Evolutionary conservation across 2,329 filamentous ascomycete genomes (phyloP), one percentile per base, ranked within the genome.

Genomic region (Aspergillus caelatus): DNA sequence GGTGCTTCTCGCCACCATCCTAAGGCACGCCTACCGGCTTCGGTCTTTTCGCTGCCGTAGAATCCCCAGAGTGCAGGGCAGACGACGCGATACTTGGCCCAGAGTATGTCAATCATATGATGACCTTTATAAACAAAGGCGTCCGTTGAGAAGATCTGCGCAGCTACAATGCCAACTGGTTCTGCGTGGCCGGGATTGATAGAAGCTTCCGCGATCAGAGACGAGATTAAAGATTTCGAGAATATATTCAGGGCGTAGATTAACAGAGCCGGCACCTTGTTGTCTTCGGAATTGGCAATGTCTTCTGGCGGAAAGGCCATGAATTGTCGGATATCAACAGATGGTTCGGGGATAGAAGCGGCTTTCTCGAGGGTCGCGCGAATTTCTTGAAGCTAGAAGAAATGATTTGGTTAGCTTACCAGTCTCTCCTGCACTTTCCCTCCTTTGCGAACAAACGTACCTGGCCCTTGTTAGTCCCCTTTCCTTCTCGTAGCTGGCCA

Each of bases 51-150:
- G 65, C 83, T 88, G 28, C 92, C 94, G 50, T 87, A 85, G 67
- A 94, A 87, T 21, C 94, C 94, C 75, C 96, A 98, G 0, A 99
- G 82, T 1, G 93, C 89, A 0, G 95, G 94, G 71, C 93, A 96
- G 4, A 87, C 84, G 19, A 91, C 83, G 64, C 93, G 88, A 72
- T 92, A 91, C 77, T 98, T 97, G 60, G 94, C 90, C 72, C 96
- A 89, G 34, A 98, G 83, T 63, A 98, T 91, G 74, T 96, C 92
- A 58, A 93, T 89, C 62, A 96, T 82, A 1, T 89, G 85, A 55
- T 85, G 79, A 10, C 88, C 89, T 57, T 89, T 85, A 84, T 88
- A 91, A 60, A 85, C 82, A 72, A 92, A 91, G 19, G 87, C 83
- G 21, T 86, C 83, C 58, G 86, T 83, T 1, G 91, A 90, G 74